Evolutionary conservation across 768 basidiomycete genomes (phyloP).

Genomic region (Rhizopogon vesiculosus): DNA sequence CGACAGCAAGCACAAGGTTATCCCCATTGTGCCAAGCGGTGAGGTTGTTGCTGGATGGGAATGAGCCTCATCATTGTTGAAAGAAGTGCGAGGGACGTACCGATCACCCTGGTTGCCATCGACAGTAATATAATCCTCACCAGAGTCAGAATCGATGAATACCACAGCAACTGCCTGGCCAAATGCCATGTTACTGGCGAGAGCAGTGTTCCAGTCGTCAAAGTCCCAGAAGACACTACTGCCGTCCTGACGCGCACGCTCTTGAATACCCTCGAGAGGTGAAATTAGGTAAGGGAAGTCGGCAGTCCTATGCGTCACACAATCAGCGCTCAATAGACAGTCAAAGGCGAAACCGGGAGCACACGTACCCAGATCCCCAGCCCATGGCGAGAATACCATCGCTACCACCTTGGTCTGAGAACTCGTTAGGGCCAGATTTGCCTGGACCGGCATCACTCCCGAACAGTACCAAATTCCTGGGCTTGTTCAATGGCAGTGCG

Average conservation of each 20-base stretch:
- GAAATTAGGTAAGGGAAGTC: conserved; percentile 74
- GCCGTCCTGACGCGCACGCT: conserved; percentile 54
- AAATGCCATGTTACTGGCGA: conserved; percentile 41
- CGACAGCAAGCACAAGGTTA: conserved; percentile 63
- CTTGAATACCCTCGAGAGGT: conserved; percentile 73
- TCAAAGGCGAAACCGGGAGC: not conserved
- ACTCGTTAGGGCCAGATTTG: conserved; percentile 59
- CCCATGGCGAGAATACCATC: conserved; percentile 82
- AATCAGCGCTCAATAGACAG: not conserved
- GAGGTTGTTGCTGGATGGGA: conserved; percentile 48
- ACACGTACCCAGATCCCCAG: conserved; percentile 68
- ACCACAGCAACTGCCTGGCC: conserved; percentile 61
- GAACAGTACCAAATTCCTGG: conserved; percentile 48
- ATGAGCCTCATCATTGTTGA: not conserved
- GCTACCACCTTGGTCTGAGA: conserved; percentile 48
- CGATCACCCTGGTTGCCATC: conserved; percentile 78
- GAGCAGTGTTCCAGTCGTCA: conserved; percentile 55
- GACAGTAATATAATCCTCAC: conserved; percentile 75
- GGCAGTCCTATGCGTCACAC: conserved; percentile 37
- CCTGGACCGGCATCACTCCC: conserved; percentile 60
- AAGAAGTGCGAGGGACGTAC: conserved; percentile 22
- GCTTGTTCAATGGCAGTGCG: conserved; percentile 51
- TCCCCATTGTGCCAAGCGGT: conserved; percentile 76
- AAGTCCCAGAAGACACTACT: conserved; percentile 58
- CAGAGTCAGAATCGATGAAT: conserved; percentile 73